Evolutionary conservation across 352 stramenopile genomes (phyloP).

Genomic region (Hyaloperonospora arabidopsidis): DNA sequence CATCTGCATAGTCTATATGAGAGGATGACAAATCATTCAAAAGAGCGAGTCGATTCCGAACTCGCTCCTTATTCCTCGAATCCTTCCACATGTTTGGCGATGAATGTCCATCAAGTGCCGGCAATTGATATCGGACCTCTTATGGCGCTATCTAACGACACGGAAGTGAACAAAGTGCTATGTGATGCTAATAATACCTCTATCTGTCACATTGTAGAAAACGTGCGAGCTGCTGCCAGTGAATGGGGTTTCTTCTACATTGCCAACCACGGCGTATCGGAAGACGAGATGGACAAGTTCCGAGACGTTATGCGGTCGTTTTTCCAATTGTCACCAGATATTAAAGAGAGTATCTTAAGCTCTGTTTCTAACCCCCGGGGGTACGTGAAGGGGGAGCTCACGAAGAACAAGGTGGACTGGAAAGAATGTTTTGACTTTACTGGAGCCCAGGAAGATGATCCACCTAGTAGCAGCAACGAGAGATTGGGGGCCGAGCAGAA

Average conservation of each 20-base stretch:
- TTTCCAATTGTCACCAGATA: not conserved
- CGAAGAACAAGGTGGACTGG: slow-evolving; percentile 1
- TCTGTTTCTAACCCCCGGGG: not conserved
- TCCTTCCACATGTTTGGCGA: no score
- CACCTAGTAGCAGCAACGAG: not conserved
- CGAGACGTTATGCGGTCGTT: not conserved
- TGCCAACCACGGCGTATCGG: not conserved
- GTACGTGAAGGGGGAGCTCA: not conserved
- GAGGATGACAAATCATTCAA: no score
- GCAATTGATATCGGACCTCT: no score
- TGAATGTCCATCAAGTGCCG: no score
- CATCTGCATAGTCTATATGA: no score
- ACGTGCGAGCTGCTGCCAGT: not conserved
- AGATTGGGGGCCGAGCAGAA: not conserved
- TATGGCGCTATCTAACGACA: no score
- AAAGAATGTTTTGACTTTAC: slow-evolving; percentile 4
- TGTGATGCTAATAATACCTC: no score
- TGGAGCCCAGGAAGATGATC: not conserved
- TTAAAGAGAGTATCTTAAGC: not conserved
- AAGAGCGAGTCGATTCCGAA: no score
- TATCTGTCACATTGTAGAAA: no score
- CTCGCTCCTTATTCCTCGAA: no score
- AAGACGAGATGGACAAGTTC: not conserved
- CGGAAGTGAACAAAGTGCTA: no score
- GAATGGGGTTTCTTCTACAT: slow-evolving; percentile 2